Evolutionary conservation across 2,329 filamentous ascomycete species (phyloP).

Genomic region (Alternaria solani): DNA sequence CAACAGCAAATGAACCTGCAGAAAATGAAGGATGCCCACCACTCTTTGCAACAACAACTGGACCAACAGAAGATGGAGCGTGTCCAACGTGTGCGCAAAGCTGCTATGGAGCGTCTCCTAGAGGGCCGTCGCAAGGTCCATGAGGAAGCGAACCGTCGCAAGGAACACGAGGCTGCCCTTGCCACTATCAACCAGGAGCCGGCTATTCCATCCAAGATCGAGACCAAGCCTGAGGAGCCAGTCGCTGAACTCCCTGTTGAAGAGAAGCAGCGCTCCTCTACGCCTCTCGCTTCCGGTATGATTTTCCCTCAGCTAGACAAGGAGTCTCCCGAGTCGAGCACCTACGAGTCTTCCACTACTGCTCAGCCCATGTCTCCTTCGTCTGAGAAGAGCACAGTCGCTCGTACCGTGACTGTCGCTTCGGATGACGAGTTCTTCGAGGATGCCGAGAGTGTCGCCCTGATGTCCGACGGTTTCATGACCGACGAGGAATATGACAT

Average conservation of each 20-base stretch:
- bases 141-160: constrained; percentile 37
- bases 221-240: constrained; percentile 24
- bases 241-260: constrained; percentile 46
- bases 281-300: constrained; percentile 67
- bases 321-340: constrained; percentile 83
- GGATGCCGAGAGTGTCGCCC: constrained; percentile 66
- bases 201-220: constrained; percentile 31
- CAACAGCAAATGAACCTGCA: constrained; percentile 26
- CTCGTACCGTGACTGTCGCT: constrained; percentile 46
- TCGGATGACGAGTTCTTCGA: constrained; percentile 63
- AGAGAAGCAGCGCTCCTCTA: constrained; percentile 37
- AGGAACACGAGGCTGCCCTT: constrained; percentile 44
- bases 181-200: constrained; percentile 39
- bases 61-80: constrained; percentile 40
- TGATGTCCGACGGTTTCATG: constrained; percentile 73
- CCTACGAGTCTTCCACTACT: constrained; percentile 67
- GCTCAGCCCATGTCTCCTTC: constrained; percentile 34
- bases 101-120: constrained; percentile 45
- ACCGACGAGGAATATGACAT: constrained; percentile 99
- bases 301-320: constrained; percentile 97
- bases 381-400: constrained; percentile 40
- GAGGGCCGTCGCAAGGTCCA: constrained; percentile 45
- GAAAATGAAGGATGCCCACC: constrained; percentile 33
- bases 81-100: constrained; percentile 46
- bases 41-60: constrained; percentile 29